A percentile compares a stretch with the other conserved stretches of the same genome.
Conservation (phyloP, 768 basidiomycete species). For the Suillus lakei region DNA sequence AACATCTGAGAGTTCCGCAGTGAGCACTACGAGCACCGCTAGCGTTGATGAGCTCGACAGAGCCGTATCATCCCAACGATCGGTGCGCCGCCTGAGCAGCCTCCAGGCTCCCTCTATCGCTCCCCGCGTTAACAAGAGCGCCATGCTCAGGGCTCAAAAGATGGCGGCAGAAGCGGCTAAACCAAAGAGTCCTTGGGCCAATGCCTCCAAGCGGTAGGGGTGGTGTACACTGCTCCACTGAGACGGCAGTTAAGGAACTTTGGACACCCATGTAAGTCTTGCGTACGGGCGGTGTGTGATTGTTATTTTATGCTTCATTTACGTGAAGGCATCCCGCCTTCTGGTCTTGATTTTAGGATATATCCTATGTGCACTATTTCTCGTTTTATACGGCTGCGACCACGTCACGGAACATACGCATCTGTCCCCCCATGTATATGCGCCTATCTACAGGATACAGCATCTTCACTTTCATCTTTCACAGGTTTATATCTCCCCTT, state of each 20-base stretch:
- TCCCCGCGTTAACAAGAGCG: slow-evolving; percentile 78
- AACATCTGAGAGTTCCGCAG: slow-evolving; percentile 30
- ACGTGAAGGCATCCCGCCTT: slow-evolving; percentile 16
- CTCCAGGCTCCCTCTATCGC: slow-evolving; percentile 61
- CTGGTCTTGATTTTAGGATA: slow-evolving; percentile 21
- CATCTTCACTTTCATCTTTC: slow-evolving; percentile 13
- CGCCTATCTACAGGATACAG: slow-evolving; percentile 13
- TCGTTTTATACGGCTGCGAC: slow-evolving; percentile 21
- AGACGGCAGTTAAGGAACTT: neutral
- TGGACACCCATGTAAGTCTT: neutral
- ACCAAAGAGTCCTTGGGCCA: slow-evolving; percentile 38
- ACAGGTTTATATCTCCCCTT: slow-evolving; percentile 10
- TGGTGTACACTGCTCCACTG: neutral
- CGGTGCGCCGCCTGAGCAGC: slow-evolving; percentile 58
- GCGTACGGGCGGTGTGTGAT: neutral
- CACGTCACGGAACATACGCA: slow-evolving; percentile 14
- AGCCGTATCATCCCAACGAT: slow-evolving; percentile 31
- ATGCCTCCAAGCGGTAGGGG: slow-evolving; percentile 31
- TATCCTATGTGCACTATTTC: slow-evolving; percentile 17
- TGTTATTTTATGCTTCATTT: slow-evolving; percentile 26
- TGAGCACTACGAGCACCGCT: slow-evolving; percentile 32
- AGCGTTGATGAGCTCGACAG: slow-evolving; percentile 23
- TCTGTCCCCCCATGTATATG: slow-evolving; percentile 16
- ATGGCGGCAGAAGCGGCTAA: slow-evolving; percentile 44
- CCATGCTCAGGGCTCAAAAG: slow-evolving; percentile 72